phyloP scores from a whole-genome alignment of 208 protist genomes.

The Acanthamoeba royreba region DNA sequence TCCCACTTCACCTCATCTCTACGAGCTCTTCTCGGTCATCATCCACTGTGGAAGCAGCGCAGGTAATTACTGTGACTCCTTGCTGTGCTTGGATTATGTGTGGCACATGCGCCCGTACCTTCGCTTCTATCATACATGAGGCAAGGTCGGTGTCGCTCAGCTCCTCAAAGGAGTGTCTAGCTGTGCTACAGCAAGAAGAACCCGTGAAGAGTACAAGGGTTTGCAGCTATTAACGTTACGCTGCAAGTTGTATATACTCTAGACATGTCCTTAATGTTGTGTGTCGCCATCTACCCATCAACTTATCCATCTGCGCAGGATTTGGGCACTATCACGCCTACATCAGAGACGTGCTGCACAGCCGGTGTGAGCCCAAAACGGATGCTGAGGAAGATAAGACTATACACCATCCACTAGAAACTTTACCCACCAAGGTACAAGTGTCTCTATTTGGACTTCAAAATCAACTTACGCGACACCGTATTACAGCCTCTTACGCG shows the following conservation, averaged over 20 bases:
- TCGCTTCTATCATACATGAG: too few relatives aligned
- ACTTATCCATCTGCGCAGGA: not conserved
- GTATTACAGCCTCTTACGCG: not conserved
- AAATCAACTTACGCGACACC: not conserved
- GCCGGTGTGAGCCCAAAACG: not conserved
- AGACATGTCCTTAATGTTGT: too few relatives aligned
- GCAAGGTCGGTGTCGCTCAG: too few relatives aligned
- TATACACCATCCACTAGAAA: too few relatives aligned
- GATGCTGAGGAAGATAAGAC: not conserved
- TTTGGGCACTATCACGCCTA: conserved; percentile 54
- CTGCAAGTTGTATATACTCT: too few relatives aligned
- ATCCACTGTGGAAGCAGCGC: conserved; percentile 47
- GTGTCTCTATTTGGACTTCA: too few relatives aligned
- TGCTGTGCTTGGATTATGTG: not conserved
- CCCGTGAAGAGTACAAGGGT: too few relatives aligned
- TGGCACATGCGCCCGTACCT: too few relatives aligned
- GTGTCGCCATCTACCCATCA: not conserved
- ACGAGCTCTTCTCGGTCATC: conserved; percentile 54
- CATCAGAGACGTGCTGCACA: conserved; percentile 39
- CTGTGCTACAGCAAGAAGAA: too few relatives aligned
- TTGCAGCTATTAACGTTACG: too few relatives aligned
- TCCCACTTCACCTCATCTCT: conserved; percentile 22
- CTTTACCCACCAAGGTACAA: too few relatives aligned
- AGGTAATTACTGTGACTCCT: not conserved
- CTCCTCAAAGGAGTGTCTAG: too few relatives aligned